Evolutionary conservation across 306 rosid genomes (phyloP).

Genomic region (Rosa persica): DNA sequence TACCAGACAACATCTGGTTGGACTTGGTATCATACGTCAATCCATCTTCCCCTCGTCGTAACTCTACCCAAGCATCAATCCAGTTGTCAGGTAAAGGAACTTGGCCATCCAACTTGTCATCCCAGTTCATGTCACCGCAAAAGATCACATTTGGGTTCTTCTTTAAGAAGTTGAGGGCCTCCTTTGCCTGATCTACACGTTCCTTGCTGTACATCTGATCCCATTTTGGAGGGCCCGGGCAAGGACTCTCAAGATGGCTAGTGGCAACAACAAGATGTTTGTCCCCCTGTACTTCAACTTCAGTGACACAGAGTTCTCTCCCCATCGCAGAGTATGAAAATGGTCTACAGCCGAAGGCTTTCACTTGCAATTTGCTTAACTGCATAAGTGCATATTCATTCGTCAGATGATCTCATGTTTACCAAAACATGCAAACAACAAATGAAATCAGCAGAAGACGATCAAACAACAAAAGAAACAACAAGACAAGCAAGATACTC

Average conservation of each 20-base stretch:
- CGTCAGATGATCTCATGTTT: slow-evolving; percentile 3
- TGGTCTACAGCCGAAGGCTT: slow-evolving; percentile 59
- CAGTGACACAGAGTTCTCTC: slow-evolving; percentile 80
- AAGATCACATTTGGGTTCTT: slow-evolving; percentile 67
- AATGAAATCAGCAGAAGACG: slow-evolving; percentile 10
- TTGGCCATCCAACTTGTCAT: slow-evolving; percentile 76
- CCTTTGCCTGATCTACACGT: slow-evolving; percentile 77
- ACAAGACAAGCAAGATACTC: not conserved
- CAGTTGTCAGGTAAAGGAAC: slow-evolving; percentile 72
- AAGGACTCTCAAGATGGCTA: slow-evolving; percentile 96
- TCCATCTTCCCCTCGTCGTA: slow-evolving; percentile 68
- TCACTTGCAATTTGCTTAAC: slow-evolving; percentile 79
- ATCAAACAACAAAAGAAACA: not conserved
- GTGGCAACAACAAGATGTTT: slow-evolving; percentile 69
- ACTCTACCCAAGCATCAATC: slow-evolving; percentile 75
- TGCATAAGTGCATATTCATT: slow-evolving; percentile 28
- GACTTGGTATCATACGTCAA: slow-evolving; percentile 96
- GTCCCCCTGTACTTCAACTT: slow-evolving; percentile 55
- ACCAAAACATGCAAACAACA: not conserved
- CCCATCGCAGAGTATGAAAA: slow-evolving; percentile 78
- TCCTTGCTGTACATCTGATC: slow-evolving; percentile 96
- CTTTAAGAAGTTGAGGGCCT: slow-evolving; percentile 59
- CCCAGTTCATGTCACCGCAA: slow-evolving; percentile 98
- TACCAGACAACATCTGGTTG: slow-evolving; percentile 74
- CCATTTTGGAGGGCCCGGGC: slow-evolving; percentile 84